phyloP scores from a whole-genome alignment of 2,329 filamentous ascomycete genomes.

The Aureobasidium sp. region DNA sequence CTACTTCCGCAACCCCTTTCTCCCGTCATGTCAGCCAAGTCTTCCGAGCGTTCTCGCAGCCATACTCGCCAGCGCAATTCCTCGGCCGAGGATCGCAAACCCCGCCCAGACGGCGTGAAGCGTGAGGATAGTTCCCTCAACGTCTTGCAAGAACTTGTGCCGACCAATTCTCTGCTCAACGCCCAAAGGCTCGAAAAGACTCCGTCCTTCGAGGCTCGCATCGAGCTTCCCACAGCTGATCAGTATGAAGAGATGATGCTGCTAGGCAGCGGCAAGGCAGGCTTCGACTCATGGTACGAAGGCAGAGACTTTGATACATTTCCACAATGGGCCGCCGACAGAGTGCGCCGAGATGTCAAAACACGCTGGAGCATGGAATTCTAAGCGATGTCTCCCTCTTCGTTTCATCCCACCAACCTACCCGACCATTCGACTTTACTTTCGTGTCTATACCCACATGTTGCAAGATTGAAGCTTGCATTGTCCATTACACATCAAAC shows the following conservation, averaged over 20 bases:
- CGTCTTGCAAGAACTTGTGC: constrained; percentile 31
- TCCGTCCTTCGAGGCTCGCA: constrained; percentile 8
- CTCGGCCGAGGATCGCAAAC: constrained; percentile 6
- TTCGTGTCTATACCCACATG: neutral
- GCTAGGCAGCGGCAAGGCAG: constrained; percentile 5
- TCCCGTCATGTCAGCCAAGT: constrained; percentile 19
- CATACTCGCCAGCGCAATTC: neutral
- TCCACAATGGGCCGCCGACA: constrained; percentile 11
- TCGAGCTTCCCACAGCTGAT: constrained; percentile 4
- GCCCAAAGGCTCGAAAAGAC: neutral
- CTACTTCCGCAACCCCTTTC: constrained; percentile 19
- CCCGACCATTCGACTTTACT: neutral
- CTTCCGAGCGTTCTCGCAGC: constrained; percentile 12
- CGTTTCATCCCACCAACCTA: too few species aligned
- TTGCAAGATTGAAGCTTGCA: neutral
- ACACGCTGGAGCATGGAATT: constrained; percentile 12
- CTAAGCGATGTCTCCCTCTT: too few species aligned
- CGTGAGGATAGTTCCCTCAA: constrained; percentile 30
- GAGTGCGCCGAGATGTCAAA: constrained; percentile 7
- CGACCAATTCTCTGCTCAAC: constrained; percentile 12
- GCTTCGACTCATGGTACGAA: constrained; percentile 10
- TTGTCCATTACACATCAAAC: neutral
- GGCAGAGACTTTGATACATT: neutral
- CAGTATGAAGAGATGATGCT: constrained; percentile 7
- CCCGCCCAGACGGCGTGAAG: constrained; percentile 17